A percentile compares a stretch with the other conserved stretches of the same genome.
phyloP scores from a whole-genome alignment of 208 protist genomes.

The Porcisia deanei region DNA sequence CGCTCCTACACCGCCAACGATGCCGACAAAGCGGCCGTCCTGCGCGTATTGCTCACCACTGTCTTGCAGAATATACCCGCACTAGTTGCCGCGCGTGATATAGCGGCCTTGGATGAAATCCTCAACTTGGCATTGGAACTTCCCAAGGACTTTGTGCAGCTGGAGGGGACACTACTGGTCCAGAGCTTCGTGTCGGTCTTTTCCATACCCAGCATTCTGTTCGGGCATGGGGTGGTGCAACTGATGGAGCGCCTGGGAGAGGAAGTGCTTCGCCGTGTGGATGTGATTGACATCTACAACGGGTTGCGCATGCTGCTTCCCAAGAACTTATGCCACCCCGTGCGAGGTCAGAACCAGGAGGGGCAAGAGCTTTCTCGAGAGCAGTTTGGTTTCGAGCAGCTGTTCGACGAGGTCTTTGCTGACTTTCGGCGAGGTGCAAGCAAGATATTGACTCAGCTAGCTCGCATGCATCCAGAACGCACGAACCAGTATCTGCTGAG shows the following conservation, averaged over 20 bases:
- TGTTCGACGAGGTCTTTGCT: conserved; percentile 59
- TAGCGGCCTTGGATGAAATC: conserved; percentile 44
- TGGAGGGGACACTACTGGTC: conserved; percentile 24
- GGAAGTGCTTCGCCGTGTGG: conserved; percentile 28
- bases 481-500: conserved; percentile 55
- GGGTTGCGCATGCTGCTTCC: conserved; percentile 42
- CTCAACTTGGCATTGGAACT: conserved; percentile 44
- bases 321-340: conserved; percentile 72
- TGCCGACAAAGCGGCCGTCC: conserved; percentile 21
- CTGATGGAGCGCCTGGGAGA: conserved; percentile 45
- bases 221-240: conserved; percentile 51
- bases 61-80: conserved; percentile 26
- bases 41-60: conserved; percentile 33
- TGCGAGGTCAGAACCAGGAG: conserved; percentile 36
- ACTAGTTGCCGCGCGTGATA: conserved; percentile 31
- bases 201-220: conserved; percentile 64
- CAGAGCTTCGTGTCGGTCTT: conserved; percentile 45
- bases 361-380: conserved; percentile 53
- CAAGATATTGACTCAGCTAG: conserved; percentile 44
- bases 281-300: conserved; percentile 40
- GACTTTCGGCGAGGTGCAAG: conserved; percentile 59
- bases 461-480: conserved; percentile 41
- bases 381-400: conserved; percentile 56
- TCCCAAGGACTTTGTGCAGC: conserved; percentile 45
- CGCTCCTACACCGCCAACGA: conserved; percentile 30